Conservation (phyloP, 805 yeast species). For the Myxozyma mucilagina region DNA sequence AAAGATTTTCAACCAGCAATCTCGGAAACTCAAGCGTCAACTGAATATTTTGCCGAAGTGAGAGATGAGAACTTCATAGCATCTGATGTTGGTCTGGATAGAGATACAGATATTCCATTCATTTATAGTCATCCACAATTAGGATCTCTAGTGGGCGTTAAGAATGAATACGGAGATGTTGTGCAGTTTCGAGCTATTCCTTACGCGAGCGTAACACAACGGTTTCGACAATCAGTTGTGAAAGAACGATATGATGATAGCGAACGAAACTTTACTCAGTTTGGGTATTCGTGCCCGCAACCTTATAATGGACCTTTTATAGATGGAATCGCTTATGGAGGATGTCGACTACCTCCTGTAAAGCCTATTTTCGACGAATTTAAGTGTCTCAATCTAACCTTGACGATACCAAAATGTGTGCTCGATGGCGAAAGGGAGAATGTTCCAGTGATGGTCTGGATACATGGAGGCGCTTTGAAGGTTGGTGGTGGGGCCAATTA, state of each 20-base stretch:
- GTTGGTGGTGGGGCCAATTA: constrained; percentile 36
- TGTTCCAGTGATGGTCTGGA: constrained; percentile 33
- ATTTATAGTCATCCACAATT: constrained; percentile 11
- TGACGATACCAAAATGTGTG: constrained; percentile 8
- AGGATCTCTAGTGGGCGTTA: constrained; percentile 15
- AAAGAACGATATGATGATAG: neutral
- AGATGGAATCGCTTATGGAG: constrained; percentile 20
- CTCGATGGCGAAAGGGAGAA: neutral
- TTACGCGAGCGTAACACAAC: constrained; percentile 10
- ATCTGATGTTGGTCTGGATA: neutral
- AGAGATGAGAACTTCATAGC: neutral
- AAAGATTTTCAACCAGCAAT: no score
- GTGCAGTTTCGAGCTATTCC: constrained; percentile 20
- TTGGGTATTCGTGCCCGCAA: constrained; percentile 21
- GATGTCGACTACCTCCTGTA: constrained; percentile 8
- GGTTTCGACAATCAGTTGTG: constrained; percentile 18
- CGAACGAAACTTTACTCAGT: constrained; percentile 16
- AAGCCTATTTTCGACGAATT: constrained; percentile 15
- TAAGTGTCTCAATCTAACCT: constrained; percentile 18
- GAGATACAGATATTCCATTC: constrained; percentile 53
- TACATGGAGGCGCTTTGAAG: constrained; percentile 51
- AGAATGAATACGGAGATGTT: constrained; percentile 1
- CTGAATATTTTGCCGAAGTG: no score
- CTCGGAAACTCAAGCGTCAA: no score
- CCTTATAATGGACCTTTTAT: constrained; percentile 8